phyloP scores from a whole-genome alignment of 495 filamentous ascomycete species.

The Xylaria palmicola region DNA sequence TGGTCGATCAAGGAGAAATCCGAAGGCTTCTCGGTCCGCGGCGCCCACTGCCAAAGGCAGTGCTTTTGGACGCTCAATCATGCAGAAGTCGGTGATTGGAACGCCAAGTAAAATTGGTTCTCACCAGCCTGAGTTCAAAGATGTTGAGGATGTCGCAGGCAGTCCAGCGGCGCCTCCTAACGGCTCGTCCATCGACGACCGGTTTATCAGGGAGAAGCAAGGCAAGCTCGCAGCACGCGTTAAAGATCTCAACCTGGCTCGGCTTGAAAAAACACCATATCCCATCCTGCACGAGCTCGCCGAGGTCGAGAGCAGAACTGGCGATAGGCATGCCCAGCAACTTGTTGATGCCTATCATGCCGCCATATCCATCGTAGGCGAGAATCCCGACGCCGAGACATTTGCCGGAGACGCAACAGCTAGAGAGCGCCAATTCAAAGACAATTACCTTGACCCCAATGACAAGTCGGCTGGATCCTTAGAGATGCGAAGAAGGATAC shows the following conservation, averaged over 20 bases:
- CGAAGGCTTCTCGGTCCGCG: constrained; percentile 35
- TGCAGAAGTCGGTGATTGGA: constrained; percentile 83
- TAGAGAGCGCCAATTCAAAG: constrained; percentile 73
- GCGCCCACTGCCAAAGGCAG: constrained; percentile 49
- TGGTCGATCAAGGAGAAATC: constrained; percentile 53
- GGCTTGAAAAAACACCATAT: constrained; percentile 62
- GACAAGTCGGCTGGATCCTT: constrained; percentile 59
- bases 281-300: constrained; percentile 72
- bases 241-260: constrained; percentile 67
- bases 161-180: constrained; percentile 32
- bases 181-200: constrained; percentile 58
- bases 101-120: constrained; percentile 60
- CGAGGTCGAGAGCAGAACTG: constrained; percentile 64
- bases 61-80: constrained; percentile 67
- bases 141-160: constrained; percentile 59
- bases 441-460: constrained; percentile 69
- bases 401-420: constrained; percentile 54
- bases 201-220: constrained; percentile 77
- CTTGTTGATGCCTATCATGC: constrained; percentile 77
- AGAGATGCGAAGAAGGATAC: constrained; percentile 67
- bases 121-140: constrained; percentile 62
- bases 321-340: constrained; percentile 64
- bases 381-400: constrained; percentile 55
- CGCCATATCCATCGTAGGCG: constrained; percentile 69
- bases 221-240: constrained; percentile 72